Percentiles rank a stretch among this genome's conserved stretches.
phyloP scores from a whole-genome alignment of 129 eudicot genomes.

The Centella asiatica region DNA sequence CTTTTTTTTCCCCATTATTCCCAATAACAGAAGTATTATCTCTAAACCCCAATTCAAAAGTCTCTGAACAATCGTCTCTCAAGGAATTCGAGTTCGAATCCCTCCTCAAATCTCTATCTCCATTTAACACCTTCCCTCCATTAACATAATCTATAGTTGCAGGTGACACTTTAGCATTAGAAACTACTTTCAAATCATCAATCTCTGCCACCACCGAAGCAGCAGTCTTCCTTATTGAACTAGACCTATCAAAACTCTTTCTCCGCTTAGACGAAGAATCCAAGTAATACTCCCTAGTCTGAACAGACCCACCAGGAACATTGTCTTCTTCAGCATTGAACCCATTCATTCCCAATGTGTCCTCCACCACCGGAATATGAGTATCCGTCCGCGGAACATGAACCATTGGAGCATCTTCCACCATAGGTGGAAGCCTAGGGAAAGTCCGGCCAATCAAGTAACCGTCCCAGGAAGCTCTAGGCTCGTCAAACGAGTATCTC shows the following conservation, averaged over 20 bases:
- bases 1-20: conserved; percentile 49
- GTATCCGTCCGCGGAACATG: conserved; percentile 45
- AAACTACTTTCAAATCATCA: conserved; percentile 52
- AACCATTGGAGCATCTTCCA: conserved; percentile 56
- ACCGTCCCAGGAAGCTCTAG: conserved; percentile 97
- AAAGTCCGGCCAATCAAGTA: conserved; percentile 55
- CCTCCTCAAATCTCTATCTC: conserved; percentile 51
- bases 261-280: conserved; percentile 84
- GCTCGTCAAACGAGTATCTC: conserved; percentile 87
- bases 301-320: conserved; percentile 73
- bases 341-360: conserved; percentile 10
- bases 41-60: conserved; percentile 57
- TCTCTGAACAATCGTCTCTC: conserved; percentile 72
- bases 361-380: conserved; percentile 59
- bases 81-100: conserved; percentile 59
- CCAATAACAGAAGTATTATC: conserved; percentile 38
- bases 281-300: conserved; percentile 78
- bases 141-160: conserved; percentile 39
- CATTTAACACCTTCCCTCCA: conserved; percentile 34
- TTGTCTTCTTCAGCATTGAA: conserved; percentile 26
- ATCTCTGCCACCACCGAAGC: conserved; percentile 86
- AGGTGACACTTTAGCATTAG: conserved; percentile 64
- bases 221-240: conserved; percentile 78
- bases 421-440: conserved; percentile 78
- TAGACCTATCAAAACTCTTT: conserved; percentile 86